These are phyloP conservation scores for Candida jianshihensis DNA, from an alignment of 805 yeast genomes.

Conservation along the genomic window DNA sequence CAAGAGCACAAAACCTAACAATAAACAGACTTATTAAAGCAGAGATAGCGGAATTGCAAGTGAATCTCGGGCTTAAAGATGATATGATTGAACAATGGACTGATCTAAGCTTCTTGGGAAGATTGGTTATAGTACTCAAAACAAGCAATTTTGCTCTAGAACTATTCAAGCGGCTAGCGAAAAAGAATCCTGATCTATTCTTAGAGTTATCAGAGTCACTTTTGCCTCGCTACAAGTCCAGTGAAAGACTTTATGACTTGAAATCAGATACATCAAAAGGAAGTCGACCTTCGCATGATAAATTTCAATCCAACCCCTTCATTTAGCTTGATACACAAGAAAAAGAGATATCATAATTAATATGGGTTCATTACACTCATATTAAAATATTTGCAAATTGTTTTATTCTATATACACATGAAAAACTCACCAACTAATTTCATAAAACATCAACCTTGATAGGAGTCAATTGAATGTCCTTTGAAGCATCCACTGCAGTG, in stretches of 20 bases:
- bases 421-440: not conserved
- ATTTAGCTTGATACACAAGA: no score
- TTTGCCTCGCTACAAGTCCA: constrained; percentile 24
- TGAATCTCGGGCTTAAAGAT: not conserved
- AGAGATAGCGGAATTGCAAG: constrained; percentile 9
- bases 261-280: no score
- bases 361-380: no score
- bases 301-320: no score
- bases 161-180: constrained; percentile 18
- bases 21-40: constrained; percentile 13
- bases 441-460: constrained; percentile 10
- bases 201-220: constrained; percentile 29
- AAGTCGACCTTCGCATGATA: no score
- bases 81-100: constrained; percentile 26
- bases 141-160: constrained; percentile 19
- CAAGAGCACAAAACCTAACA: constrained; percentile 14
- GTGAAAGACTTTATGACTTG: no score
- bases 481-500: constrained; percentile 21
- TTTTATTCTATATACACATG: not conserved
- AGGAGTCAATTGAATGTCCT: constrained; percentile 19
- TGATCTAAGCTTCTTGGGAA: constrained; percentile 34
- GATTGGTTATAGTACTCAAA: constrained; percentile 33
- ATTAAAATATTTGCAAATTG: not conserved
- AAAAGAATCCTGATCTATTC: constrained; percentile 16
- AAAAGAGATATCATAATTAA: not conserved